Evolutionary conservation across 2,329 filamentous ascomycete species (phyloP).

Genomic region (Celoporthe dispersa): DNA sequence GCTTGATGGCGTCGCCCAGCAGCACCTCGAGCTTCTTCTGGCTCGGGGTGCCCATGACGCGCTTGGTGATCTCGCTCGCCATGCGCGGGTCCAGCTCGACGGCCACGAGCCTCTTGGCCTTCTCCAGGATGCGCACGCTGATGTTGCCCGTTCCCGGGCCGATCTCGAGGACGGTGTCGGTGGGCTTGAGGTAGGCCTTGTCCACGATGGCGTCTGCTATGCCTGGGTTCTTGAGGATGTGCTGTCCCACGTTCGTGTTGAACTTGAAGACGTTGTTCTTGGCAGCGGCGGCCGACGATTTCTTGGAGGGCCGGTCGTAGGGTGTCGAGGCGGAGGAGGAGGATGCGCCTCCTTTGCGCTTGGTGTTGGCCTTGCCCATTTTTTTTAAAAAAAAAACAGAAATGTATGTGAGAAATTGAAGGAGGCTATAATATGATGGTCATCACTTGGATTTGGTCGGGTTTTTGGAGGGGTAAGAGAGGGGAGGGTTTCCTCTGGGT

Average conservation of each 20-base stretch:
- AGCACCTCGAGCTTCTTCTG: slow-evolving; percentile 86
- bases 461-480: background rate
- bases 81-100: slow-evolving; percentile 82
- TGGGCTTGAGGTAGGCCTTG: slow-evolving; percentile 89
- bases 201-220: slow-evolving; percentile 75
- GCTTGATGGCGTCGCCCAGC: slow-evolving; percentile 93
- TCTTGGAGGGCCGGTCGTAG: slow-evolving; percentile 37
- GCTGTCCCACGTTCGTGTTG: slow-evolving; percentile 84
- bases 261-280: slow-evolving; percentile 95
- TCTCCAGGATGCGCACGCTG: slow-evolving; percentile 86
- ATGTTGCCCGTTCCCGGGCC: slow-evolving; percentile 84
- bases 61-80: slow-evolving; percentile 64
- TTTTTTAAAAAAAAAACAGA: background rate
- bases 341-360: slow-evolving; percentile 39
- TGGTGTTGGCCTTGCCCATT: slow-evolving; percentile 48
- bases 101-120: slow-evolving; percentile 78
- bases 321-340: slow-evolving; percentile 41
- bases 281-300: slow-evolving; percentile 35
- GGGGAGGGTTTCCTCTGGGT: background rate
- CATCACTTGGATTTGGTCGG: slow-evolving; percentile 4
- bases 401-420: too few species aligned
- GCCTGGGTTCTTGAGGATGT: slow-evolving; percentile 92
- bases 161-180: slow-evolving; percentile 80
- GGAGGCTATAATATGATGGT: slow-evolving; percentile 14
- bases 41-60: slow-evolving; percentile 86